Evolutionary conservation across 768 basidiomycete genomes (phyloP).

Genomic region (Lactarius sp.): DNA sequence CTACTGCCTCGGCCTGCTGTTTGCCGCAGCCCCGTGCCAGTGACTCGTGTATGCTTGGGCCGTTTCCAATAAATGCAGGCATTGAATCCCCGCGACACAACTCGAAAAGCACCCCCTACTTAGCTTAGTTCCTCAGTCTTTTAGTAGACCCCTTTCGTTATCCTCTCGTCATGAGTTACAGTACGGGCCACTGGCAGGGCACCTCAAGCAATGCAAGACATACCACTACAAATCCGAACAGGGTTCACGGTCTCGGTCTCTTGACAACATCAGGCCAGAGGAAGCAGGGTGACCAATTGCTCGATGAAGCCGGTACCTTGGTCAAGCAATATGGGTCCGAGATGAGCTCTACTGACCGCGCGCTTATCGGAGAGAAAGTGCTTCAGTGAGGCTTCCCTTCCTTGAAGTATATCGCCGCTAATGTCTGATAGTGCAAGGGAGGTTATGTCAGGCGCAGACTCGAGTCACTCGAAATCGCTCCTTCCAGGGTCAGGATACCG

Average conservation of each 20-base stretch:
- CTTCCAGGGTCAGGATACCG: background rate
- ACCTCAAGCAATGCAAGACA: background rate
- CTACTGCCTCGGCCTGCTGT: background rate
- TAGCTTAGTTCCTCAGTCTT: background rate
- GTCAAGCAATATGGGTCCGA: background rate
- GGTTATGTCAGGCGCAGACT: background rate
- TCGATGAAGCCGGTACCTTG: background rate
- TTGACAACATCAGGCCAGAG: background rate
- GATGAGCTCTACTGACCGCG: background rate
- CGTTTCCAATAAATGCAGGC: background rate
- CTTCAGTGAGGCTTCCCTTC: background rate
- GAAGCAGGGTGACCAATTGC: conserved; percentile 1
- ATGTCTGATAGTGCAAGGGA: conserved; percentile 1
- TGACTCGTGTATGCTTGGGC: background rate
- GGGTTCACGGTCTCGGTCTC: background rate
- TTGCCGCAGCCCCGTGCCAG: background rate
- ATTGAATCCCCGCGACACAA: background rate
- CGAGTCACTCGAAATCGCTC: background rate
- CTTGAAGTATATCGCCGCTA: background rate
- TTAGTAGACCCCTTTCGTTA: background rate
- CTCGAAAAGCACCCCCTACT: background rate
- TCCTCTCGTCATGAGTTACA: background rate
- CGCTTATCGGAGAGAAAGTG: background rate
- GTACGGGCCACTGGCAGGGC: background rate
- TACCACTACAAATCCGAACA: background rate